A percentile compares a stretch with the other conserved stretches of the same genome.
Evolutionary conservation across 169 alveolate species (phyloP).

Genomic region (Plasmodium gonderi): DNA sequence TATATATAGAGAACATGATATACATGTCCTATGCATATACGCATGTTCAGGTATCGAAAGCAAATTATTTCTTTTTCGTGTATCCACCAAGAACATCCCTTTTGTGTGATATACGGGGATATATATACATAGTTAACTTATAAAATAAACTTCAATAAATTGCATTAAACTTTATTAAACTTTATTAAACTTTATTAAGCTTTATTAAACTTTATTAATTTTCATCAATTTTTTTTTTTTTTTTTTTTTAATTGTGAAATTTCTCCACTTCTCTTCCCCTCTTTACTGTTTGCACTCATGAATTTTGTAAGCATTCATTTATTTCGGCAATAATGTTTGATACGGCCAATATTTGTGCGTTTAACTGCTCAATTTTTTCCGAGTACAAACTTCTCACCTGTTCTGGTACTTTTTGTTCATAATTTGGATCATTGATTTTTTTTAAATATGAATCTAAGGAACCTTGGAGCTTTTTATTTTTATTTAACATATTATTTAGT

Average conservation of each 20-base stretch:
- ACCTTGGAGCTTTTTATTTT: slow-evolving; percentile 78
- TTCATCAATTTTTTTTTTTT: too few relatives aligned
- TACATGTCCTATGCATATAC: not conserved
- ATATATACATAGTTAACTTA: not conserved
- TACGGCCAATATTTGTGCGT: slow-evolving; percentile 41
- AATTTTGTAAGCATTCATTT: slow-evolving; percentile 56
- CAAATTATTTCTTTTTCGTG: not conserved
- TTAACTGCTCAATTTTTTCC: slow-evolving; percentile 83
- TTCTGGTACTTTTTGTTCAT: slow-evolving; percentile 88
- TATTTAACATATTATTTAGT: slow-evolving; percentile 74
- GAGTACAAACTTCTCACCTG: slow-evolving; percentile 83
- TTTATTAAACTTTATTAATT: too few relatives aligned
- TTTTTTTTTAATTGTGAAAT: not conserved
- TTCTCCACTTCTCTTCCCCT: not conserved
- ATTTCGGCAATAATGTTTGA: slow-evolving; percentile 60
- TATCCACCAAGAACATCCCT: not conserved
- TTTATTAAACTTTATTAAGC: too few relatives aligned
- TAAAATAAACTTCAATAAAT: not conserved
- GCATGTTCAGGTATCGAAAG: not conserved
- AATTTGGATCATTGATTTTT: slow-evolving; percentile 84
- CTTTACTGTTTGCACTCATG: not conserved
- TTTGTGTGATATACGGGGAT: not conserved
- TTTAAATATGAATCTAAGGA: slow-evolving; percentile 82
- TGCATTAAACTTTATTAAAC: too few relatives aligned
- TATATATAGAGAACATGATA: too few relatives aligned